These are phyloP conservation scores for Fusarium cicatricum DNA, from an alignment of 2,329 filamentous ascomycete genomes.

Conservation along the genomic window DNA sequence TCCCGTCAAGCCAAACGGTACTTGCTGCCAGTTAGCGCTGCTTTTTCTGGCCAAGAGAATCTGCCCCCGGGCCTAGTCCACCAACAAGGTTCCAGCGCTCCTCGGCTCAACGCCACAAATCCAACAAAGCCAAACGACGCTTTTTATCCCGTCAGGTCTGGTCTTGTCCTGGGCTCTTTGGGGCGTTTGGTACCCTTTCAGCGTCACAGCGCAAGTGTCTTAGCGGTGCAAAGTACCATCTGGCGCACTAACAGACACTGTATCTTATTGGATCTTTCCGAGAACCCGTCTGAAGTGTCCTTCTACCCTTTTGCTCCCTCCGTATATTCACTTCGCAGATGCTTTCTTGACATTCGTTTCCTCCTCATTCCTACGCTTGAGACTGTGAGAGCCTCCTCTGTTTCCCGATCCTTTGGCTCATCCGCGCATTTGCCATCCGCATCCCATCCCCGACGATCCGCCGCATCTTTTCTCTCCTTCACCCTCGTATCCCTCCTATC, in stretches of 20 bases:
- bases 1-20: conserved; percentile 17
- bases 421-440: conserved; percentile 22
- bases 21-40: conserved; percentile 23
- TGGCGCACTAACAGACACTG: conserved; percentile 11
- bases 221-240: background rate
- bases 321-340: conserved; percentile 24
- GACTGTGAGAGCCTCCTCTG: conserved; percentile 13
- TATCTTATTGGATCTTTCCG: background rate
- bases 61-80: conserved; percentile 16
- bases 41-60: no score
- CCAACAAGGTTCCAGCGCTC: conserved; percentile 38
- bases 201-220: background rate
- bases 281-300: background rate
- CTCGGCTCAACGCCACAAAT: conserved; percentile 42
- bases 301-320: conserved; percentile 17
- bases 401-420: conserved; percentile 1
- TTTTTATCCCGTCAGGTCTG: no score
- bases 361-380: conserved; percentile 15
- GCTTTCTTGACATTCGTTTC: conserved; percentile 41
- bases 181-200: background rate
- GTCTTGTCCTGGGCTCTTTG: background rate
- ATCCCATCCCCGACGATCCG: conserved; percentile 17
- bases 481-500: conserved; percentile 8
- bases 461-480: conserved; percentile 14
- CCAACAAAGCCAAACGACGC: conserved; percentile 28